Base-by-base conservation (phyloP, 176 grass and related monocot genomes). In the Raddia distichophylla region DNA sequence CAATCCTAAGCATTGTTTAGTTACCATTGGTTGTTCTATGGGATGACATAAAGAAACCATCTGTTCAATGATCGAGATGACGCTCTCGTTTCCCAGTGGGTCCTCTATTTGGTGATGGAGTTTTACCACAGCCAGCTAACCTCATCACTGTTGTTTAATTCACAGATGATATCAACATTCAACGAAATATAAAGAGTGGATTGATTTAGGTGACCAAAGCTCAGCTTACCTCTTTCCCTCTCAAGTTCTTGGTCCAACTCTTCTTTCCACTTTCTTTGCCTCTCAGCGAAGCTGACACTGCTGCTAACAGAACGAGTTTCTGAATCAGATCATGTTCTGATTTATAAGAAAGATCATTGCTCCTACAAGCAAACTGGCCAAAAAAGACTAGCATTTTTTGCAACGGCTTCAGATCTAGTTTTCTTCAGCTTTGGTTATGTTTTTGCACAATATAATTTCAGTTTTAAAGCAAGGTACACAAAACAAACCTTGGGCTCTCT, bases 221-320 rank as follows among this genome's bases (percentile, higher is more conserved):
- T 86, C 9, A 1, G 9, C 69, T 83, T 90, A 93, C 96, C 96
- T 99, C 96, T 91, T 84, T 93, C 84, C 73, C 86, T 91, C 80
- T 95, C 91, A 72, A 99, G 93, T 85, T 99, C 96, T 80, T 90
- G 89, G 80, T 83, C 84, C 51, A 99, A 75, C 75, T 99, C 96
- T 84, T 99, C 91, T 85, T 93, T 95, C 96, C 96, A 99, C 80
- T 93, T 95, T 60, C 73, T 87, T 62, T 87, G 88, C 71, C 58
- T 98, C 53, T 98, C 92, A 22, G 90, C 90, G 15, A 91, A 91
- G 76, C 62, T 95, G 74, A 77, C 57, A 61, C 90, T 97, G 86
- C 80, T 85, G 86, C 80, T 85, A 61, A 74, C 34, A 85, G 78
- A 58, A 82, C 66, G 67, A 51, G 59, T 76, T 53, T 49, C 42